phyloP scores from a whole-genome alignment of 352 stramenopile genomes.

The Saprolegnia parasitica region DNA sequence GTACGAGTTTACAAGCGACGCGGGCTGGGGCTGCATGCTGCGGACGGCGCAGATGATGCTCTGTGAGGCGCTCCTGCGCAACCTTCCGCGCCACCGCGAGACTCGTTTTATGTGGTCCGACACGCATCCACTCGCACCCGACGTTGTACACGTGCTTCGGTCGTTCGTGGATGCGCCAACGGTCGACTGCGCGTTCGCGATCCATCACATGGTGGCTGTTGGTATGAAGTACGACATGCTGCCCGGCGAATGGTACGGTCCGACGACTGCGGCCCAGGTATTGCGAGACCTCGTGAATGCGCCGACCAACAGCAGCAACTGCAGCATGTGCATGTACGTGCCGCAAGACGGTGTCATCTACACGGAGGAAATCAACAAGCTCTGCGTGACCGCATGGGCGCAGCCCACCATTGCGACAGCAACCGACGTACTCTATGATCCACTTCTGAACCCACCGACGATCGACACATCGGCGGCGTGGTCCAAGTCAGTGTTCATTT shows the following conservation, averaged over 20 bases:
- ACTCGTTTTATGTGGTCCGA: slow-evolving; percentile 37
- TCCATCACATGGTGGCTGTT: slow-evolving; percentile 89
- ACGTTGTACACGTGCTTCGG: slow-evolving; percentile 56
- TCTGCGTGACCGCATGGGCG: slow-evolving; percentile 58
- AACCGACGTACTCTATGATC: slow-evolving; percentile 68
- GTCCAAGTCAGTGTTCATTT: slow-evolving; percentile 84
- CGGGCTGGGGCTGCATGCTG: slow-evolving; percentile 96
- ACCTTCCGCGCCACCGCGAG: slow-evolving; percentile 44
- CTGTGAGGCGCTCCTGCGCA: slow-evolving; percentile 80
- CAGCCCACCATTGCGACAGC: background rate
- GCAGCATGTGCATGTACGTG: slow-evolving; percentile 65
- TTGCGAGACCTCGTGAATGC: slow-evolving; percentile 82
- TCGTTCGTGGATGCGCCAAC: slow-evolving; percentile 83
- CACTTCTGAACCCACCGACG: slow-evolving; percentile 67
- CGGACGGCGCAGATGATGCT: slow-evolving; percentile 94
- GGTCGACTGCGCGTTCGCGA: slow-evolving; percentile 68
- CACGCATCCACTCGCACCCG: slow-evolving; percentile 31
- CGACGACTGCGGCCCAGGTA: slow-evolving; percentile 84
- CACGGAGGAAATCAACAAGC: slow-evolving; percentile 62
- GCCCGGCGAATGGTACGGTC: slow-evolving; percentile 90
- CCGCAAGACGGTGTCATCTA: slow-evolving; percentile 81
- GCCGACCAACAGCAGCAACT: slow-evolving; percentile 47
- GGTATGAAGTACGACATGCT: slow-evolving; percentile 89
- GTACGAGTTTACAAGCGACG: slow-evolving; percentile 88
- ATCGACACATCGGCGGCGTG: slow-evolving; percentile 50